Conservation (phyloP, 169 alveolate genomes). For the Besnoitia besnoiti region DNA sequence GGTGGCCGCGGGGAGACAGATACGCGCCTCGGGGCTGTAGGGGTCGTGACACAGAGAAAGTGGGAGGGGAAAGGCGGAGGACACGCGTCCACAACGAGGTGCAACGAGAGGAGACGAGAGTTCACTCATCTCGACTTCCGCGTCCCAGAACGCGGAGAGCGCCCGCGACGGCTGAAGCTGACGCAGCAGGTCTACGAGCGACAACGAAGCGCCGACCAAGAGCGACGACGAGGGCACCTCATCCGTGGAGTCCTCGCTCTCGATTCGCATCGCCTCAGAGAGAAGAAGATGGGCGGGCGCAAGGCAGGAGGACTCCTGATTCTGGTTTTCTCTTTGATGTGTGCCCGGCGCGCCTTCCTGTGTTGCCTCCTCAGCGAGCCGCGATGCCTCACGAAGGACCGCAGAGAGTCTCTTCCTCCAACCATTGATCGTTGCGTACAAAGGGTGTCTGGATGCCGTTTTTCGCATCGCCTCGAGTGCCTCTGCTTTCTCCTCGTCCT, state of each 20-base stretch:
- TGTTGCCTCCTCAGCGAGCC: too few species aligned
- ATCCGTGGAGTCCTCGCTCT: background rate
- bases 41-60: too few species aligned
- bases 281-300: background rate
- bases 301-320: background rate
- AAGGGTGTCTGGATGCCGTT: background rate
- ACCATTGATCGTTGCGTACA: background rate
- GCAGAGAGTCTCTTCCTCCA: background rate
- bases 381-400: background rate
- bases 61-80: background rate
- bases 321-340: background rate
- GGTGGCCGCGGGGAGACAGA: background rate
- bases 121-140: background rate
- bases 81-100: background rate
- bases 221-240: background rate
- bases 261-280: background rate
- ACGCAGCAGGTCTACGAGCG: background rate
- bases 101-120: background rate
- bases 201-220: background rate
- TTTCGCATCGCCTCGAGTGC: background rate
- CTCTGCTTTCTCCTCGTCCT: background rate
- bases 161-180: background rate
- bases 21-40: background rate
- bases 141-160: background rate
- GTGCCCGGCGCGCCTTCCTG: background rate